Base-by-base conservation (phyloP, 768 basidiomycete genomes). In the Termitomyces sp. region DNA sequence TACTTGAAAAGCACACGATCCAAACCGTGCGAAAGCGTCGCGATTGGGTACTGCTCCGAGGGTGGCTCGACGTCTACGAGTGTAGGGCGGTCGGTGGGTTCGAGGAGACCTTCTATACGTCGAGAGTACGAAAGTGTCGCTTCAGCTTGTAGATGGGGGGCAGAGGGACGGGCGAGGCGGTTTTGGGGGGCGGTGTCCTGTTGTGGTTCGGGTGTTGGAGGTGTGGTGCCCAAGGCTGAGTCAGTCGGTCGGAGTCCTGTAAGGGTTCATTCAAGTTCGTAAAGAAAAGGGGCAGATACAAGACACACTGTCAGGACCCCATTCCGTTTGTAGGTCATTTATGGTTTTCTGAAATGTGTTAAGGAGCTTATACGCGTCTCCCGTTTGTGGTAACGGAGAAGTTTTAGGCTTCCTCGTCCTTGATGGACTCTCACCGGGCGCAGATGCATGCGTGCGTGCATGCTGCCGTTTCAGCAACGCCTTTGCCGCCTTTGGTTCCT, bases 21-120 rank as follows among this genome's bases (percentile, higher is more conserved):
- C 3, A 94, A 72, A 2, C 82, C 80, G 57, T 87, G 85, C 0
- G 83, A 74, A 5, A 94, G 77, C 3, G 65, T 73, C 1, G 89
- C 81, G 21, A 93, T 75, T 7, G 82, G 81, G 34, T 77, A 73
- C 22, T 83, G 78, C 28, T 74, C 64, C 1, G 71, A 69, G 6
- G 70, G 67, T 3, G 79, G 72, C 11, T 65, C 53, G 15, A 83
- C 58, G 58, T 84, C 82, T 21, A 60, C 24, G 14, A 68, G 55
- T 30, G 57, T 46, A 7, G 58, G 59, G 17, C 55, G 24, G 0
- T 56, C 43, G 10, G 57, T 52, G 11, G 60, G 61, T 14, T 69
- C 67, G 3, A 74, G 55, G 14, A 75, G 65, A 4, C 72, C 73
- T 52, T 74, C 73, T 28, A 70, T 65, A 34, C 67, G 71, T 28